These are phyloP conservation scores for Epichloe baconii DNA, from an alignment of 2,329 filamentous ascomycete species.

Conservation along the genomic window DNA sequence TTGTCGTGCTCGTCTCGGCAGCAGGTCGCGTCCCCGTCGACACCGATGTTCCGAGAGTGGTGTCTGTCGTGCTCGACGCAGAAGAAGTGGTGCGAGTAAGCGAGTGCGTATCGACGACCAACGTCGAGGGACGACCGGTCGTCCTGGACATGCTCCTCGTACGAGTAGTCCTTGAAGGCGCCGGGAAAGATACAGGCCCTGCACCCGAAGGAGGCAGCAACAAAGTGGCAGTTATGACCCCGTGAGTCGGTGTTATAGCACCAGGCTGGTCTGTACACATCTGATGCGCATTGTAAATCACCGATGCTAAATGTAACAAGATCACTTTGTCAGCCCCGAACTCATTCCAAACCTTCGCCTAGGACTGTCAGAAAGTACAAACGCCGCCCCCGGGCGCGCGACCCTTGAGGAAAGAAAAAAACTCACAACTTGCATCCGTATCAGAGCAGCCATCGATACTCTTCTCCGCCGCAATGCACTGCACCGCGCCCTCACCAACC, in stretches of 20 bases:
- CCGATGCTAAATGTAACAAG: constrained; percentile 19
- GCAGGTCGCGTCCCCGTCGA: constrained; percentile 3
- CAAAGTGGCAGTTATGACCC: constrained; percentile 44
- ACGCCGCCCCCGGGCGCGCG: too few relatives aligned
- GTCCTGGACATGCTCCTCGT: constrained; percentile 2
- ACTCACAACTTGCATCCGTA: constrained; percentile 25
- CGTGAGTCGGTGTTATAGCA: constrained; percentile 44
- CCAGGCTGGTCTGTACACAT: constrained; percentile 42
- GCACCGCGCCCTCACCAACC: constrained; percentile 56
- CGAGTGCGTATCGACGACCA: constrained; percentile 5
- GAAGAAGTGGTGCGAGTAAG: background rate
- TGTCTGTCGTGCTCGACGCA: background rate
- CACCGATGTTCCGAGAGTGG: background rate
- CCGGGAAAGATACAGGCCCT: constrained; percentile 17
- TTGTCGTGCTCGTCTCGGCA: constrained; percentile 1
- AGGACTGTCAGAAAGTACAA: too few relatives aligned
- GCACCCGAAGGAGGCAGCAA: constrained; percentile 19
- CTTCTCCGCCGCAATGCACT: constrained; percentile 48
- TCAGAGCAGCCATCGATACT: constrained; percentile 37
- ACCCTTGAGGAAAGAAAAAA: too few relatives aligned
- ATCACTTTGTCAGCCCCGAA: background rate
- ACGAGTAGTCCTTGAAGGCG: constrained; percentile 4
- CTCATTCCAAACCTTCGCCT: background rate
- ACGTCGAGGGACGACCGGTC: constrained; percentile 1
- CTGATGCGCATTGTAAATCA: constrained; percentile 36